Conservation (phyloP, 1,139 yeast genomes). For the Geotrichum histeridarum region DNA sequence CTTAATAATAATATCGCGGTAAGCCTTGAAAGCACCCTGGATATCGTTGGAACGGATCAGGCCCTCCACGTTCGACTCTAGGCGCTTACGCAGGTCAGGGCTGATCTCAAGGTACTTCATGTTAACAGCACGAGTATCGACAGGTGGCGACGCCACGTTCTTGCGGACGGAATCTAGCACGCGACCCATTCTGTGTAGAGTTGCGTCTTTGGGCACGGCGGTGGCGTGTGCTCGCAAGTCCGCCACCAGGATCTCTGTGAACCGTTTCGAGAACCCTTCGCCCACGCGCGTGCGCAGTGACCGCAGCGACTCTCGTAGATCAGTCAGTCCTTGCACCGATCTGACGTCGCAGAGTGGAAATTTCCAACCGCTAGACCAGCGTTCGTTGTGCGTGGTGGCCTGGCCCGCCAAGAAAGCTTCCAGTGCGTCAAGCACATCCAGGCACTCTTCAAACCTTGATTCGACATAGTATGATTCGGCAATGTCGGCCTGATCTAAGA, state of each 20-base stretch:
- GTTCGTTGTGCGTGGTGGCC: slow-evolving; percentile 32
- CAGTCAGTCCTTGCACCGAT: slow-evolving; percentile 53
- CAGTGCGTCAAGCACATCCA: slow-evolving; percentile 53
- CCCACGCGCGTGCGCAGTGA: slow-evolving; percentile 57
- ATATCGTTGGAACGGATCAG: slow-evolving; percentile 61
- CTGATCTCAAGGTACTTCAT: slow-evolving; percentile 39
- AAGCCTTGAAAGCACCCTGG: slow-evolving; percentile 56
- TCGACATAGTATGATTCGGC: slow-evolving; percentile 45
- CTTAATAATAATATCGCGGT: slow-evolving; percentile 60
- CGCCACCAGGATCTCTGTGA: slow-evolving; percentile 50
- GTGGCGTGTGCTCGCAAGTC: slow-evolving; percentile 60
- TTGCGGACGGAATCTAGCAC: slow-evolving; percentile 25
- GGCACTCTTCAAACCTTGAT: slow-evolving; percentile 38
- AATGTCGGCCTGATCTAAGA: slow-evolving; percentile 48
- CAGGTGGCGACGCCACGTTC: slow-evolving; percentile 9
- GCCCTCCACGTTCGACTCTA: slow-evolving; percentile 49
- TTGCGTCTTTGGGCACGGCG: slow-evolving; percentile 45
- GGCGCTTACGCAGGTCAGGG: slow-evolving; percentile 39
- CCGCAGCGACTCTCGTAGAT: slow-evolving; percentile 49
- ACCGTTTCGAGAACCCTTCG: slow-evolving; percentile 55
- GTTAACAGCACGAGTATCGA: slow-evolving; percentile 20
- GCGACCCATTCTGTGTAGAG: slow-evolving; percentile 48
- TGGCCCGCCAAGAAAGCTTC: slow-evolving; percentile 57
- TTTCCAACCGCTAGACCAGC: slow-evolving; percentile 46
- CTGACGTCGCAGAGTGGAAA: slow-evolving; percentile 50